These are phyloP conservation scores for Gastrolobium villosum DNA, from an alignment of 306 rosid genomes.

Conservation along the genomic window DNA sequence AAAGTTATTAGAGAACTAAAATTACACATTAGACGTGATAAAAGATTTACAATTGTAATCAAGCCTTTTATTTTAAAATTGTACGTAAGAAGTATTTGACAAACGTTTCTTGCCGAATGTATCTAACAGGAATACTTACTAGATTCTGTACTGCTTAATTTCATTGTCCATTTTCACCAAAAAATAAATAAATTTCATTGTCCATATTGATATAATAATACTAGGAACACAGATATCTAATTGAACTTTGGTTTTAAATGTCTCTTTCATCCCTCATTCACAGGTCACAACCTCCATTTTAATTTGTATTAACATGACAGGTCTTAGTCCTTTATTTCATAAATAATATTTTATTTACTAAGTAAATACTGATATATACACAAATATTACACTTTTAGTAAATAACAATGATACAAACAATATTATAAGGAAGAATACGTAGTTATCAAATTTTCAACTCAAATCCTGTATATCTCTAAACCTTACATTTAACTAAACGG, in stretches of 20 bases:
- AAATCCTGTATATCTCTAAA: not conserved
- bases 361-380: not conserved
- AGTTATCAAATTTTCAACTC: not conserved
- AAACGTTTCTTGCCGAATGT: not conserved
- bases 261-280: not conserved
- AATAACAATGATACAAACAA: not conserved
- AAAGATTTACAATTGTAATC: no score
- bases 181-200: no score
- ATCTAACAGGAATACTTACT: not conserved
- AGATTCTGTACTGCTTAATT: not conserved
- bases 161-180: not conserved
- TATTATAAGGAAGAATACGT: conserved; percentile 7
- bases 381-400: not conserved
- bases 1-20: no score
- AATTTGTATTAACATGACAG: not conserved
- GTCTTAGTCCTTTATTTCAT: not conserved
- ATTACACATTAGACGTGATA: no score
- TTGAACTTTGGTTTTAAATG: not conserved
- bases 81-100: not conserved
- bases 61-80: no score
- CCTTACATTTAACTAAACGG: not conserved
- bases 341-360: not conserved
- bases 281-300: conserved; percentile 5
- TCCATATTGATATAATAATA: not conserved
- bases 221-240: not conserved